Conservation (phyloP, 2,329 filamentous ascomycete species). For the Exophiala oligosperma region DNA sequence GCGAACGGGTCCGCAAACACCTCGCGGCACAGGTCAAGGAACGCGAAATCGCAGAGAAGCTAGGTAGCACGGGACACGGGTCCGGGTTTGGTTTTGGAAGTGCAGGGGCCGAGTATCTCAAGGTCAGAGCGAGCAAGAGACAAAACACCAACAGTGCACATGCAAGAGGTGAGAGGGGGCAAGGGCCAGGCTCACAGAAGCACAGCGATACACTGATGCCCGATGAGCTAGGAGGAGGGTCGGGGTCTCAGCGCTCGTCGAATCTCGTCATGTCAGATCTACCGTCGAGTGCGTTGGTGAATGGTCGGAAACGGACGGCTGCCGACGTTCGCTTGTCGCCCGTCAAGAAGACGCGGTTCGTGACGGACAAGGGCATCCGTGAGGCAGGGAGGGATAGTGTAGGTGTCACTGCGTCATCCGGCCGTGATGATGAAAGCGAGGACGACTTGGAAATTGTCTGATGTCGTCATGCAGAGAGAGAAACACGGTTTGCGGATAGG, state of each 20-base stretch:
- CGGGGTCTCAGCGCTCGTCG: background rate
- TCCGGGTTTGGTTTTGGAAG: slow-evolving; percentile 28
- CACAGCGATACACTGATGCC: background rate
- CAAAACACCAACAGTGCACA: background rate
- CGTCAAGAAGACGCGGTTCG: slow-evolving; percentile 63
- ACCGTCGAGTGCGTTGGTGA: slow-evolving; percentile 6
- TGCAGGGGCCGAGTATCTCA: slow-evolving; percentile 48
- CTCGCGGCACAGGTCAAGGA: slow-evolving; percentile 46
- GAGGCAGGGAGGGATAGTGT: slow-evolving; percentile 75
- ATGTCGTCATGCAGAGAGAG: background rate
- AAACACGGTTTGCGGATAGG: too few relatives aligned
- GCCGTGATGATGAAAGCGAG: slow-evolving; percentile 55
- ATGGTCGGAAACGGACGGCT: slow-evolving; percentile 35
- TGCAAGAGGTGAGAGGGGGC: background rate
- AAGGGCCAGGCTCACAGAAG: background rate
- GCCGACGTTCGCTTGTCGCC: slow-evolving; percentile 42
- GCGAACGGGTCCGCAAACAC: slow-evolving; percentile 44
- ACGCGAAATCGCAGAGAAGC: slow-evolving; percentile 44
- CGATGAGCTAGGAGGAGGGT: background rate
- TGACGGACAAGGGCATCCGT: slow-evolving; percentile 74
- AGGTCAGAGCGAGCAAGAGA: slow-evolving; percentile 18
- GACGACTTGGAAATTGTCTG: slow-evolving; percentile 51
- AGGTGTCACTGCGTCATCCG: slow-evolving; percentile 43
- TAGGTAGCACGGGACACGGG: slow-evolving; percentile 31
- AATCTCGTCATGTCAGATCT: slow-evolving; percentile 8